phyloP scores from a whole-genome alignment of 257 asterid genomes.

The Avicennia marina region DNA sequence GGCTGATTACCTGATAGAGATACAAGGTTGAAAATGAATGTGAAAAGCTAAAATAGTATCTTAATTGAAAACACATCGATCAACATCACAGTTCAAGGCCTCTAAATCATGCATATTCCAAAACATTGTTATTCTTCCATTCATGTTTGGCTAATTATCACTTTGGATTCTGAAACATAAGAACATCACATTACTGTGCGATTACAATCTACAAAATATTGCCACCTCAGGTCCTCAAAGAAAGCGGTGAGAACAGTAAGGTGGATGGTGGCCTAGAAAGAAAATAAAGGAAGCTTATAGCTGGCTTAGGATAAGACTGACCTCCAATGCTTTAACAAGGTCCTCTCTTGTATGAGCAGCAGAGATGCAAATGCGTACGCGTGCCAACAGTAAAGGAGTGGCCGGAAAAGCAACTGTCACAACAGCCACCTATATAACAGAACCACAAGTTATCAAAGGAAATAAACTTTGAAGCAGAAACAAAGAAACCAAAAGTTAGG shows the following conservation, averaged over 20 bases:
- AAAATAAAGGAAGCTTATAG: background rate
- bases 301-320: conserved; percentile 13
- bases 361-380: conserved; percentile 94
- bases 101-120: no score
- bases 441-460: conserved; percentile 1
- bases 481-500: background rate
- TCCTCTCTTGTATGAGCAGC: conserved; percentile 97
- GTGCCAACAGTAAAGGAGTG: conserved; percentile 90
- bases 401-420: conserved; percentile 99
- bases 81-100: background rate
- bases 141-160: no score
- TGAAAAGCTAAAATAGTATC: background rate
- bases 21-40: conserved; percentile 1
- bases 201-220: background rate
- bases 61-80: background rate
- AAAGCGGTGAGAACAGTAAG: background rate
- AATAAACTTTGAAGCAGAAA: background rate
- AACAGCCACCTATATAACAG: conserved; percentile 67
- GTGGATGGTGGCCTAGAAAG: background rate
- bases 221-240: no score
- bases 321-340: conserved; percentile 87
- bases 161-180: no score
- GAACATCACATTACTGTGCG: no score
- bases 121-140: no score
- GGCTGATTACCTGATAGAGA: conserved; percentile 51